Evolutionary conservation across 768 basidiomycete species (phyloP).

Genomic region (Crassisporium funariophilum): DNA sequence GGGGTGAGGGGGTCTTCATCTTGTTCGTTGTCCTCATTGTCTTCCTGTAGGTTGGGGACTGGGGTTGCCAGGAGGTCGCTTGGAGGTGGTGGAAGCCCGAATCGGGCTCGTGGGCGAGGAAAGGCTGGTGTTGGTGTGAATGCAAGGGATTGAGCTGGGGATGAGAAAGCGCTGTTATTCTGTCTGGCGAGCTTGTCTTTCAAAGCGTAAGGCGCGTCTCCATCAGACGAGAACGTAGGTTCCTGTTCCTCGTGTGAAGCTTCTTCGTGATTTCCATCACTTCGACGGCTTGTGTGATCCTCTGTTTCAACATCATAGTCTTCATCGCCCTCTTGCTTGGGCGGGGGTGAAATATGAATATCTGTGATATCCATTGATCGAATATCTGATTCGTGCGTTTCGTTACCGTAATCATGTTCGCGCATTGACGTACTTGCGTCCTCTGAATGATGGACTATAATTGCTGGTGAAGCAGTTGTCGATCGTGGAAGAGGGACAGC

Average conservation of each 20-base stretch:
- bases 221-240: conserved; percentile 77
- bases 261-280: conserved; percentile 17
- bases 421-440: conserved; percentile 17
- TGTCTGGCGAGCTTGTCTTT: conserved; percentile 23
- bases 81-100: conserved; percentile 50
- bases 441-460: conserved; percentile 28
- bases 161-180: conserved; percentile 48
- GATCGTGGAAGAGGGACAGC: conserved; percentile 56
- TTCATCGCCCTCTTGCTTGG: conserved; percentile 27
- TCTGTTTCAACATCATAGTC: conserved; percentile 21
- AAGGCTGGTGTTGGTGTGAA: conserved; percentile 75
- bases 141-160: conserved; percentile 54
- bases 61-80: conserved; percentile 43
- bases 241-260: conserved; percentile 37
- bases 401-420: conserved; percentile 29
- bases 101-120: conserved; percentile 62
- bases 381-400: conserved; percentile 34
- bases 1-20: conserved; percentile 64
- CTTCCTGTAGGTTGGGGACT: conserved; percentile 24
- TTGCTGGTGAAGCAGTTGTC: conserved; percentile 49
- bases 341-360: conserved; percentile 48
- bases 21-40: conserved; percentile 21
- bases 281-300: conserved; percentile 18
- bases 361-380: conserved; percentile 59
- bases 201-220: conserved; percentile 40